Evolutionary conservation across 2,329 filamentous ascomycete genomes (phyloP), one percentile per base, ranked within the genome.

Genomic region (Penicillium vulpinum): DNA sequence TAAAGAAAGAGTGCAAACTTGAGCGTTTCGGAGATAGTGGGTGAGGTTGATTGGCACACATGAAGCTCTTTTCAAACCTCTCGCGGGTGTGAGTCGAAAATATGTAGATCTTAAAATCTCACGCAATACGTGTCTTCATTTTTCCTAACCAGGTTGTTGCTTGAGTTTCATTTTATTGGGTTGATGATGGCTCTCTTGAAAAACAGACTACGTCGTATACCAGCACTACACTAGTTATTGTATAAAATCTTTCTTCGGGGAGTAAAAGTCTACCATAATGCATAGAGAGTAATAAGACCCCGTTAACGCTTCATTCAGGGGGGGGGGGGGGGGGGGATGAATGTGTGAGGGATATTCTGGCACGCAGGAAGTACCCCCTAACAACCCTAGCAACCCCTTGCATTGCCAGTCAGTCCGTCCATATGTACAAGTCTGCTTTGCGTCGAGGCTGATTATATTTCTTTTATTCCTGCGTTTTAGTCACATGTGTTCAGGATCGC

Each of bases 381-480:
- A 39, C 43, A 60, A 57, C 43, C 54, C 48, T 53, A 28, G 15
- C n/a, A 21, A 39, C 50, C 57, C 59, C 59, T 60, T 61, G 53
- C 51, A 48, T 29, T 3, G 18, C 21, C 21, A 31, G 15, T 33
- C 18, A 24, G 44, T 33, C 31, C 18, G 16, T 15, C 10, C 21
- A 28, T 36, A 24, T 21, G 18, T 39, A 22, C 24, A n/a, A 21
- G 38, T 28, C 31, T 43, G 18, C 24, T 57, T 48, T 43, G 13
- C n/a, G 26, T 35, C 13, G 13, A 22, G 22, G 10, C 22, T 52
- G 16, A 2, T 16, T 47, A 16, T 4, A 15, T 36, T 22, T 22
- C n/a, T 38, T 2, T 41, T 26, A n/a, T 22, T 31, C n/a, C n/a
- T 43, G 24, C 18, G 11, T 51, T 22, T 4, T n/a, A 31, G 18